Conservation (phyloP, 2,329 filamentous ascomycete genomes). For the Neospermospora avenae region DNA sequence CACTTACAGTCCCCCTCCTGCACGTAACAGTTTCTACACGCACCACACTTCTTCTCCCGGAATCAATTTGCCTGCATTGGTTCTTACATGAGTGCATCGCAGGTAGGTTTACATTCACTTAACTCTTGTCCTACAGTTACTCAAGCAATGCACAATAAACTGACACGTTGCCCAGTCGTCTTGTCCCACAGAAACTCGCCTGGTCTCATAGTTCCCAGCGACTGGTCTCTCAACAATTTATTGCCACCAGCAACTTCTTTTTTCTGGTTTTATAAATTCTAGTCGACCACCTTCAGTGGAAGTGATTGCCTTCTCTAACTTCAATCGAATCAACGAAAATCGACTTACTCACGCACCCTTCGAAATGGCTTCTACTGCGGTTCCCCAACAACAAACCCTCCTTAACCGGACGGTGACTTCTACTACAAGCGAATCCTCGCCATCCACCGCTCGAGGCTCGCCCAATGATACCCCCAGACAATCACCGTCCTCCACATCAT, state of each 20-base stretch:
- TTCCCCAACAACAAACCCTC: slow-evolving; percentile 23
- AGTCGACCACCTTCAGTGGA: background rate
- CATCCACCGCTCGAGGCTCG: slow-evolving; percentile 55
- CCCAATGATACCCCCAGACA: slow-evolving; percentile 57
- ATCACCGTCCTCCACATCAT: slow-evolving; percentile 80
- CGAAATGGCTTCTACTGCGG: slow-evolving; percentile 35
- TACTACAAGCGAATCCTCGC: slow-evolving; percentile 36
- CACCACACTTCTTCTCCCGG: background rate
- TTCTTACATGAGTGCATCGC: background rate
- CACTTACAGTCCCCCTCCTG: background rate
- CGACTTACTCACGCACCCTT: background rate
- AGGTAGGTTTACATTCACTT: slow-evolving; percentile 3
- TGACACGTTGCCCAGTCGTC: slow-evolving; percentile 13
- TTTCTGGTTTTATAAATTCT: background rate
- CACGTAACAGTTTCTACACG: background rate
- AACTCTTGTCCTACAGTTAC: background rate
- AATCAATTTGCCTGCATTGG: background rate
- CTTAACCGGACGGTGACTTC: slow-evolving; percentile 31
- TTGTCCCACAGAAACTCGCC: slow-evolving; percentile 8
- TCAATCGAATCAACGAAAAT: background rate
- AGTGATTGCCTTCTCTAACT: background rate
- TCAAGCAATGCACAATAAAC: slow-evolving; percentile 10
- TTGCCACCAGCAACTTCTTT: slow-evolving; percentile 4
- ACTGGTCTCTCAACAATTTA: slow-evolving; percentile 17
- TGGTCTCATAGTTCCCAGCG: background rate